Evolutionary conservation across 495 filamentous ascomycete species (phyloP), one percentile per base, ranked within the genome.

Genomic region (Aspergillus coremiiformis): DNA sequence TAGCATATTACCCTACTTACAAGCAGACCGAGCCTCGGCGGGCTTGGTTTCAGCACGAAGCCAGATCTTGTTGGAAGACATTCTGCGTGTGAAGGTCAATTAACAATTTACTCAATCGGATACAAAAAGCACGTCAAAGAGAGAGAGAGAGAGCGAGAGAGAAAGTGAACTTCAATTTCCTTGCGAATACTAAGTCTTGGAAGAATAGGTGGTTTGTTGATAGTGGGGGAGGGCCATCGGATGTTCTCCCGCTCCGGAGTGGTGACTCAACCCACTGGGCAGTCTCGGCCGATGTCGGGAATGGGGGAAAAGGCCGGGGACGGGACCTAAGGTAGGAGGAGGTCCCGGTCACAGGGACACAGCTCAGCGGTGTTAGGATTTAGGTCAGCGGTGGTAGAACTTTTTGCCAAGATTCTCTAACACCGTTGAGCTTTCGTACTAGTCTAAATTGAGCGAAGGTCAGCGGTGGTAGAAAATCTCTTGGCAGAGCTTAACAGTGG

Each of bases 11-110:
- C 32, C 1, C 47, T 47, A 67, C 72, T 60, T 49, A 76, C 72
- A 60, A 46, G 72, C 71, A 63, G 72, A 76, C 50, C 72, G 72
- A 51, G 71, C 71, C 58, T 76, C 72, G 44, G 67, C 67, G 56
- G 72, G 72, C 66, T 76, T 76, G 46, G 72, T 76, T 57, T 76
- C 72, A 54, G 72, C 71, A 45, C 72, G 71, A 47, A 76, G 58
- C 71, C 71, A 74, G 59, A 76, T 76, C 63, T 72, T 72, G 50
- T 70, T 69, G 44, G 62, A 66, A 44, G 70, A 57, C 72, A 75
- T 75, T 66, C 5, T 51, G 47, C 21, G 20, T 17, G 7, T 32
- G 15, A 26, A 24, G 5, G 29, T 26, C 52, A 55, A 57, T 54
- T 52, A 49, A 32, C 11, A 11, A n/a, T 35, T 27, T 24, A 4